Base-by-base conservation (phyloP, 2,329 filamentous ascomycete genomes). In the Aspergillus udagawae region DNA sequence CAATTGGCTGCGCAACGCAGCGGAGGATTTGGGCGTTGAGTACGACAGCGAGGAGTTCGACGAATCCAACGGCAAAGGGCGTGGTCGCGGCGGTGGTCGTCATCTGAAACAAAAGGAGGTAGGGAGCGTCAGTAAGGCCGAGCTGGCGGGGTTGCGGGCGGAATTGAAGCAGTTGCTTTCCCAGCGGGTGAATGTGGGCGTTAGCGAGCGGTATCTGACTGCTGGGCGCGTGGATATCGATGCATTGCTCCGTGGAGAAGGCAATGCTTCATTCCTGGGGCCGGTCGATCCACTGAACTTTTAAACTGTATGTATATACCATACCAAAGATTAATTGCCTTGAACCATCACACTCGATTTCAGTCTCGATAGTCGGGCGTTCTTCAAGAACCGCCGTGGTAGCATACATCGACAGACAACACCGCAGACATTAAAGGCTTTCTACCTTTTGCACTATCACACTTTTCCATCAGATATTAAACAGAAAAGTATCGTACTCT, bases 11-110 rank as follows among this genome's bases (percentile, higher is more conserved):
- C 85, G 86, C 47, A 85, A 84, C 50, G 92, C 92, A 0, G 94
- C 94, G 0, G 92, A 97, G 57, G 93, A 97, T 62, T 81, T 99
- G 0, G 94, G 94, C 0, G 90, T 97, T 0, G 93, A 97, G 53
- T 96, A 96, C 70, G 92, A 97, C 70, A 89, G 86, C 59, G 92
- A 96, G 38, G 91, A 95, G 49, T 88, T 96, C 60, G 89, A 83
- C 47, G 79, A 89, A 63, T 84, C 86, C 6, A 81, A 79, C 54
- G 60, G 63, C 25, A 62, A 64, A 23, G 66, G 62, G 9, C 65
- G 68, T 10, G 88, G 89, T 0, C 82, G 91, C 50, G 92, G 92
- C 4, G 82, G 91, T 38, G 91, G 91, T 7, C 85, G 84, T 42
- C 88, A 88, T 75, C 81, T 86, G 75, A 90, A 89, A 76, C 88